Evolutionary conservation across 2,329 filamentous ascomycete genomes (phyloP).

Genomic region (Colletotrichum chrysophilum): DNA sequence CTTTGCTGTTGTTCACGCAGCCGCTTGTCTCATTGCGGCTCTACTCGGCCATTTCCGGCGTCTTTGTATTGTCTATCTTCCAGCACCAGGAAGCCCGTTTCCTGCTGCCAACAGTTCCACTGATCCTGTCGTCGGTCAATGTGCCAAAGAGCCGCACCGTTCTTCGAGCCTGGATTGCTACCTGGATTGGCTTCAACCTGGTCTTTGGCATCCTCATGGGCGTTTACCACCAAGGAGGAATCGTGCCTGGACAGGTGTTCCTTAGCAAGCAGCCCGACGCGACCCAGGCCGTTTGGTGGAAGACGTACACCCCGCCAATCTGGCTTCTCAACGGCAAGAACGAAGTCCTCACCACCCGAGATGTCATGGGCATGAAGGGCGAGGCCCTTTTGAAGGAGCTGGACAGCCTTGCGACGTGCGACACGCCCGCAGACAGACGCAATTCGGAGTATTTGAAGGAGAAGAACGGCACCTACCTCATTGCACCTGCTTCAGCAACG

Average conservation of each 20-base stretch:
- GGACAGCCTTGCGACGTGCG: constrained; percentile 64
- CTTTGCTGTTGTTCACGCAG: constrained; percentile 62
- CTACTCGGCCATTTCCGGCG: constrained; percentile 76
- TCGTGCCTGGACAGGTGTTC: constrained; percentile 78
- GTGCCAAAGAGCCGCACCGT: constrained; percentile 62
- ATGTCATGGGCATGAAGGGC: constrained; percentile 76
- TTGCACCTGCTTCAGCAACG: constrained; percentile 74
- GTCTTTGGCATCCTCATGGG: constrained; percentile 76
- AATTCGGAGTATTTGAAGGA: constrained; percentile 64
- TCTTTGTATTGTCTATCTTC: constrained; percentile 74
- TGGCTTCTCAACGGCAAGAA: constrained; percentile 83
- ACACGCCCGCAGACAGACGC: constrained; percentile 60
- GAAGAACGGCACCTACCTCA: constrained; percentile 70
- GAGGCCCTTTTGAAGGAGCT: constrained; percentile 65
- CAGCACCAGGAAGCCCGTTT: constrained; percentile 84
- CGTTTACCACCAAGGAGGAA: constrained; percentile 81
- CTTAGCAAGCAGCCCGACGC: constrained; percentile 73
- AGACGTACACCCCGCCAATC: constrained; percentile 81
- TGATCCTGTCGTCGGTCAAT: constrained; percentile 76
- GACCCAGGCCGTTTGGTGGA: constrained; percentile 81
- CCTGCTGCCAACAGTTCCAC: constrained; percentile 74
- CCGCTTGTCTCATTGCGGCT: constrained; percentile 66
- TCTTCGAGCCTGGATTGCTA: constrained; percentile 58
- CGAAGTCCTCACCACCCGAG: constrained; percentile 70
- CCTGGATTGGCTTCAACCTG: constrained; percentile 75